Conservation (phyloP, 108 stramenopile genomes). For the Licmophora abbreviata region DNA sequence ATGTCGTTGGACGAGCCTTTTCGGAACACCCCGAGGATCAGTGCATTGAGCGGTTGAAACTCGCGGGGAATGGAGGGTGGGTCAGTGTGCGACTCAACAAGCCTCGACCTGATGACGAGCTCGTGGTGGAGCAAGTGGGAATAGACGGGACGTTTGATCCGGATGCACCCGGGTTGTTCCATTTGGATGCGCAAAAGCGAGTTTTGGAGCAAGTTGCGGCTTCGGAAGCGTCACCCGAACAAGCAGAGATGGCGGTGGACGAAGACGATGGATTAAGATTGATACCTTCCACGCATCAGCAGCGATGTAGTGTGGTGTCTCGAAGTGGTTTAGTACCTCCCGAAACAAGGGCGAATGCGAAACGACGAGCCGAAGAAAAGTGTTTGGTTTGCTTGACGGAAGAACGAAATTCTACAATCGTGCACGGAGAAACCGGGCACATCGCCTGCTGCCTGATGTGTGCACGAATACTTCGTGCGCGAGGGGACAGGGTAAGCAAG, state of each 20-base stretch:
- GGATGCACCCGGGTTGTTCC: constrained; percentile 41
- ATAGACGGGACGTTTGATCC: constrained; percentile 51
- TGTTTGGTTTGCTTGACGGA: constrained; percentile 73
- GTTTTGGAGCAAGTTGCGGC: constrained; percentile 1
- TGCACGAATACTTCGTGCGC: constrained; percentile 76
- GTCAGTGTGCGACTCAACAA: constrained; percentile 50
- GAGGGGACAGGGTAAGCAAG: constrained; percentile 46
- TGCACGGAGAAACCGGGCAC: constrained; percentile 90
- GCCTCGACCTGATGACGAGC: constrained; percentile 35
- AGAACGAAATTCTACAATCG: constrained; percentile 81
- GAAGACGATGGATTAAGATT: constrained; percentile 4
- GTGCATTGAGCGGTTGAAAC: constrained; percentile 74
- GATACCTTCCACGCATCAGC: neutral
- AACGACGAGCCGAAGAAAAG: constrained; percentile 13
- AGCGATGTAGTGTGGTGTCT: constrained; percentile 11
- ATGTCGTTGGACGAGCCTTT: constrained; percentile 59
- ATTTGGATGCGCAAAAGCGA: constrained; percentile 23
- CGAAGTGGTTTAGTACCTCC: constrained; percentile 1
- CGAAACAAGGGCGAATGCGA: too few species aligned
- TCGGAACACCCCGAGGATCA: constrained; percentile 61
- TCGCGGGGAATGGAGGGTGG: constrained; percentile 84
- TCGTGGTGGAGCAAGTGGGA: constrained; percentile 49
- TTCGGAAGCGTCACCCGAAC: too few species aligned
- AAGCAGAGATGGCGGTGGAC: neutral
- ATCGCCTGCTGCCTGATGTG: constrained; percentile 87